phyloP scores from a whole-genome alignment of 495 filamentous ascomycete genomes.

The Durotheca rogersii region DNA sequence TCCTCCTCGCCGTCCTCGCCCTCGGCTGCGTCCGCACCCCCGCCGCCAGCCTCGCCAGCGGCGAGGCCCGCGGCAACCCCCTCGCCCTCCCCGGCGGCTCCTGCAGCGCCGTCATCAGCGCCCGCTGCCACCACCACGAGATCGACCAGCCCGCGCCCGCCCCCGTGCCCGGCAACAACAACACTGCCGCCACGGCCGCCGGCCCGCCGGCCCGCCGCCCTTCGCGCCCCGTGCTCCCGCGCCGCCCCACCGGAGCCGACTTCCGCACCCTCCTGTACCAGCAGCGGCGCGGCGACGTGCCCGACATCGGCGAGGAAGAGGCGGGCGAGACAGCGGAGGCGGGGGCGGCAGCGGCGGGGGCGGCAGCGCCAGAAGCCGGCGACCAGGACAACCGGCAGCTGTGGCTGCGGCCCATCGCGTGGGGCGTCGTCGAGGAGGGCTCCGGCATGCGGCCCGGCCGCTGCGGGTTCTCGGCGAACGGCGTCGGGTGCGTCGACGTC shows the following conservation, averaged over 20 bases:
- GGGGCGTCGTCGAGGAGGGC: constrained; percentile 46
- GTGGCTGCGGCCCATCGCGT: constrained; percentile 35
- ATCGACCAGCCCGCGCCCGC: not conserved
- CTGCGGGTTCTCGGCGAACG: constrained; percentile 40
- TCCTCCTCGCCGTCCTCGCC: constrained; percentile 32
- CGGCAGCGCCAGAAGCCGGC: not conserved
- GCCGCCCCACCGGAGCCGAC: too few species aligned
- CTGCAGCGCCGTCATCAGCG: constrained; percentile 46
- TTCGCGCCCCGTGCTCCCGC: too few species aligned
- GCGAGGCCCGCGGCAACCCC: constrained; percentile 42
- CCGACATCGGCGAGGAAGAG: too few species aligned
- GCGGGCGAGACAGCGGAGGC: too few species aligned
- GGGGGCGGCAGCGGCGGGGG: not conserved
- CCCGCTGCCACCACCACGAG: constrained; percentile 40
- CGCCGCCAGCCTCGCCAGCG: constrained; percentile 31
- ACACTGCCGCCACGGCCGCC: too few species aligned
- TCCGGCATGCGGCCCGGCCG: constrained; percentile 35
- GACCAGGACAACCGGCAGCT: constrained; percentile 25
- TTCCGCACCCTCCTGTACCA: too few species aligned
- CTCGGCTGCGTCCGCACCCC: constrained; percentile 39
- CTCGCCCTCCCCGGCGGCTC: constrained; percentile 40
- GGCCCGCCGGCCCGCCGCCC: too few species aligned
- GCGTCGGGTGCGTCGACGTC: constrained; percentile 32
- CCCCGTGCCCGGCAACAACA: too few species aligned
- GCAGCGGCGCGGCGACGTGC: too few species aligned